Percentiles rank a stretch among this genome's conserved stretches.
These are phyloP conservation scores for Daldinia caldariorum DNA, from an alignment of 495 filamentous ascomycete species.

Conservation along the genomic window DNA sequence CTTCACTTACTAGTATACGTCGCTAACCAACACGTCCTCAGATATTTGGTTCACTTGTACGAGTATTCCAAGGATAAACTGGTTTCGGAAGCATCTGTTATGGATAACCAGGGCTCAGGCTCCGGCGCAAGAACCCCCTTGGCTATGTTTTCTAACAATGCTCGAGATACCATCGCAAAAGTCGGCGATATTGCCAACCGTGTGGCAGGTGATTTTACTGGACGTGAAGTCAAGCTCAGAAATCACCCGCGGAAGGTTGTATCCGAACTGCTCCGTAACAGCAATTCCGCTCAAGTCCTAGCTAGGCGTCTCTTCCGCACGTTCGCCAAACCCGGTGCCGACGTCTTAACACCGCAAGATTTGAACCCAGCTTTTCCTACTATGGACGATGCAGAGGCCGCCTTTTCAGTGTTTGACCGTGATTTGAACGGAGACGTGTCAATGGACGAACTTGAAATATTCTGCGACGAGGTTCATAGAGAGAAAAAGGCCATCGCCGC, in stretches of 20 bases:
- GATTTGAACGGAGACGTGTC: constrained; percentile 97
- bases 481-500: constrained; percentile 96
- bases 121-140: constrained; percentile 78
- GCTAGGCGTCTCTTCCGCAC: constrained; percentile 93
- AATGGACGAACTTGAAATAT: constrained; percentile 92
- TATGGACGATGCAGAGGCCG: constrained; percentile 87
- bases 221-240: constrained; percentile 75
- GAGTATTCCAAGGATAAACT: constrained; percentile 79
- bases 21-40: constrained; percentile 35
- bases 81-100: constrained; percentile 73
- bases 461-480: constrained; percentile 92
- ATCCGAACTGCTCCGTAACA: constrained; percentile 77
- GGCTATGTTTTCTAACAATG: constrained; percentile 72
- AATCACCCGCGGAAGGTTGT: constrained; percentile 86
- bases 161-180: constrained; percentile 76
- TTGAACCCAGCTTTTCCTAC: constrained; percentile 83
- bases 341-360: constrained; percentile 80
- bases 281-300: constrained; percentile 81
- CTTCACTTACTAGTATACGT: not conserved
- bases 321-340: constrained; percentile 76
- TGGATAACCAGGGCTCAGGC: constrained; percentile 47
- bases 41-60: constrained; percentile 82
- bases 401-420: constrained; percentile 93
- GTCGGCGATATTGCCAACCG: constrained; percentile 90
- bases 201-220: constrained; percentile 95